Conservation (phyloP, 441 rosid genomes). For the Daphne laureola region DNA sequence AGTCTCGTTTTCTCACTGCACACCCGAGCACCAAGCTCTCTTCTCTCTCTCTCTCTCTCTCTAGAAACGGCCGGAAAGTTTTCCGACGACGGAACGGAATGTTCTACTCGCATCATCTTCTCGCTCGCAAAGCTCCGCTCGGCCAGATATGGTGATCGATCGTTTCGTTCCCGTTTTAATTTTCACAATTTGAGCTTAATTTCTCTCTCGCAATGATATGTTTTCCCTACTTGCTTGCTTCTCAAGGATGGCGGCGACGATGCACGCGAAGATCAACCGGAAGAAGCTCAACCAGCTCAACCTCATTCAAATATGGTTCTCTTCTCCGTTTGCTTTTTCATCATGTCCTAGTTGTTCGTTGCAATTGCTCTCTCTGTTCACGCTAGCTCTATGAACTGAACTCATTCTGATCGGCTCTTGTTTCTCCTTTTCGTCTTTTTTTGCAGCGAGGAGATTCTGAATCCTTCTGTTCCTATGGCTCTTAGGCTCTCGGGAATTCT, state of each 20-base stretch:
- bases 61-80: neutral
- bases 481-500: slow-evolving; percentile 87
- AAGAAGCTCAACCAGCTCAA: slow-evolving; percentile 65
- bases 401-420: slow-evolving; percentile 1
- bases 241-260: slow-evolving; percentile 83
- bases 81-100: slow-evolving; percentile 20
- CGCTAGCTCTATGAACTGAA: neutral
- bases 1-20: too few species aligned
- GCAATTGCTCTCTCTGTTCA: neutral
- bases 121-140: slow-evolving; percentile 85
- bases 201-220: neutral
- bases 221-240: slow-evolving; percentile 1
- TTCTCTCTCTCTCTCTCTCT: neutral
- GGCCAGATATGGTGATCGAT: slow-evolving; percentile 77
- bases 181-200: neutral
- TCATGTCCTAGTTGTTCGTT: neutral
- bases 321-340: neutral
- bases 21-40: slow-evolving; percentile 1
- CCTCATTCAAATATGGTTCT: slow-evolving; percentile 67
- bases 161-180: neutral
- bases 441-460: slow-evolving; percentile 79
- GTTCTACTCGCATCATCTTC: slow-evolving; percentile 89
- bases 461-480: slow-evolving; percentile 89
- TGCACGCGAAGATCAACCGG: slow-evolving; percentile 78
- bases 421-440: slow-evolving; percentile 1